These are phyloP conservation scores for Claviceps humidiphila DNA, from an alignment of 2,329 filamentous ascomycete species.

Conservation along the genomic window DNA sequence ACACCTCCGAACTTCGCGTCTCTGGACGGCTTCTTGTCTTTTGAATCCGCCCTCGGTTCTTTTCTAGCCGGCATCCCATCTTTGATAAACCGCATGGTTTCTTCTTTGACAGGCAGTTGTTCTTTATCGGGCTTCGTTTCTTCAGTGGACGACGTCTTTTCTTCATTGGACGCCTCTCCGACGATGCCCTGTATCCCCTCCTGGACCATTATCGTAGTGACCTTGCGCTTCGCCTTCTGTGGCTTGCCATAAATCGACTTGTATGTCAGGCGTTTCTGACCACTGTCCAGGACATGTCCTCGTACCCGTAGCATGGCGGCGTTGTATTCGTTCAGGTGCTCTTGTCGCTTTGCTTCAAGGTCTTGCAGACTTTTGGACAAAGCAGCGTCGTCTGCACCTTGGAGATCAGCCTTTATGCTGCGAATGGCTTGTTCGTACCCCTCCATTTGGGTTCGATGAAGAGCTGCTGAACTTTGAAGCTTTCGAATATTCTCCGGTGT, in stretches of 20 bases:
- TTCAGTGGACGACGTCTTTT: too few relatives aligned
- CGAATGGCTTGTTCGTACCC: constrained; percentile 13
- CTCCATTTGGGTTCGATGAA: constrained; percentile 18
- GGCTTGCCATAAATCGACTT: constrained; percentile 16
- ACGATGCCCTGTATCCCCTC: too few relatives aligned
- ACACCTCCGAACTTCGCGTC: too few relatives aligned
- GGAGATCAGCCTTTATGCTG: constrained; percentile 12
- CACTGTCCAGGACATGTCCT: constrained; percentile 13
- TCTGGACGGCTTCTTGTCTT: too few relatives aligned
- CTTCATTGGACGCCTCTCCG: too few relatives aligned
- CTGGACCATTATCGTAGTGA: background rate
- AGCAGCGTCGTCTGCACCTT: background rate
- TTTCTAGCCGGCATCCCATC: too few relatives aligned
- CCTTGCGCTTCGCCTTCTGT: constrained; percentile 9
- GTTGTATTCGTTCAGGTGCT: constrained; percentile 15
- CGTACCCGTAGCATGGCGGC: constrained; percentile 16
- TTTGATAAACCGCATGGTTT: too few relatives aligned
- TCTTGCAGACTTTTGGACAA: constrained; percentile 6
- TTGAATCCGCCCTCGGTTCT: too few relatives aligned
- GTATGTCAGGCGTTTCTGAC: constrained; percentile 17
- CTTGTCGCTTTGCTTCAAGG: constrained; percentile 12
- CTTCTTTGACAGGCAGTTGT: too few relatives aligned
- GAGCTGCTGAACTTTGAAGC: constrained; percentile 16
- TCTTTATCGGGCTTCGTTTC: too few relatives aligned
- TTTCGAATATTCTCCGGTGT: constrained; percentile 12